Evolutionary conservation across 352 stramenopile genomes (phyloP).

Genomic region (Paralagenidium karlingii): DNA sequence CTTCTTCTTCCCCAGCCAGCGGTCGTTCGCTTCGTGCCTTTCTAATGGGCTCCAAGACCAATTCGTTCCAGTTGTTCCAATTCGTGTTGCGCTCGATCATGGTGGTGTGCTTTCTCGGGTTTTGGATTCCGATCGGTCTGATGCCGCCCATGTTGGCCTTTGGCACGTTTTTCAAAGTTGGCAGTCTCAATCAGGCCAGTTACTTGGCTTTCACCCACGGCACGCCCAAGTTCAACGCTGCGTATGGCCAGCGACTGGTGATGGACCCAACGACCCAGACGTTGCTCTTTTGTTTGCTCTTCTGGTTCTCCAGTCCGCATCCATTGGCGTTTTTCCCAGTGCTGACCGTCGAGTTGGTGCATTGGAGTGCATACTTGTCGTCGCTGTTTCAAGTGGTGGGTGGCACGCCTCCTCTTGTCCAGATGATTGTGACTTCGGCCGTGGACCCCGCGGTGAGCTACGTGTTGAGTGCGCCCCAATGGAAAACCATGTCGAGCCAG

Average conservation of each 20-base stretch:
- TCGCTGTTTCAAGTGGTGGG: constrained; percentile 48
- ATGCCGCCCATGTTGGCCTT: constrained; percentile 35
- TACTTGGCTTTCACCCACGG: constrained; percentile 77
- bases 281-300: constrained; percentile 79
- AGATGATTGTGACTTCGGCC: constrained; percentile 25
- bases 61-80: constrained; percentile 60
- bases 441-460: constrained; percentile 38
- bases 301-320: constrained; percentile 69
- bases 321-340: constrained; percentile 65
- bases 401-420: constrained; percentile 18
- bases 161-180: constrained; percentile 68
- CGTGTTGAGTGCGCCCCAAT: constrained; percentile 49
- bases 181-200: constrained; percentile 63
- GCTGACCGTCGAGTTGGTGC: constrained; percentile 70
- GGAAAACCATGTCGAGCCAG: constrained; percentile 27
- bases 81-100: constrained; percentile 48
- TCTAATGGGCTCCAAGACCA: constrained; percentile 36
- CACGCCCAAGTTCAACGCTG: constrained; percentile 42
- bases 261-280: constrained; percentile 71
- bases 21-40: constrained; percentile 25
- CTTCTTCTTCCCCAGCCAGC: constrained; percentile 3
- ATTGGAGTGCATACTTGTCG: constrained; percentile 47
- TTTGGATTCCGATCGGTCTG: constrained; percentile 42
- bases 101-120: constrained; percentile 54
- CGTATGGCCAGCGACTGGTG: constrained; percentile 72